Evolutionary conservation across 768 basidiomycete species (phyloP).

Genomic region (Termitomyces sp.): DNA sequence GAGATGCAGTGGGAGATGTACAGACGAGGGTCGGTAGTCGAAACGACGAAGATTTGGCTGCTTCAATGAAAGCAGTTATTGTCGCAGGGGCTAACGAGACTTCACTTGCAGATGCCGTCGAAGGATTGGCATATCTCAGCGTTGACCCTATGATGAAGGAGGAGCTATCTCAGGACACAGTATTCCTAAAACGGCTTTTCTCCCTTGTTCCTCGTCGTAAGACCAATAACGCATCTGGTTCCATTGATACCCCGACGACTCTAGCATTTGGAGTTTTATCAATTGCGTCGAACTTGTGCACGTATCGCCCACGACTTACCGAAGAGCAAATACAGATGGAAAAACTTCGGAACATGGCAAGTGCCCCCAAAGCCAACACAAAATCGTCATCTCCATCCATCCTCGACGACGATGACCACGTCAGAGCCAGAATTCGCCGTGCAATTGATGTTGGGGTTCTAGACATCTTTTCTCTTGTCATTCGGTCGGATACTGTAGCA

Average conservation of each 20-base stretch:
- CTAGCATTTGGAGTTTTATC: conserved; percentile 76
- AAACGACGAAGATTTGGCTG: conserved; percentile 45
- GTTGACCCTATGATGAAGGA: conserved; percentile 62
- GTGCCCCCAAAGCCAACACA: conserved; percentile 28
- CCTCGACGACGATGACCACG: conserved; percentile 66
- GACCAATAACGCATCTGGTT: conserved; percentile 16
- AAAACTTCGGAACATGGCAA: conserved; percentile 75
- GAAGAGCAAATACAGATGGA: conserved; percentile 84
- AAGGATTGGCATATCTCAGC: conserved; percentile 85
- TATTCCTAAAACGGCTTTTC: conserved; percentile 58
- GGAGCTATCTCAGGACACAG: conserved; percentile 46
- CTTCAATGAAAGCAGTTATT: conserved; percentile 56
- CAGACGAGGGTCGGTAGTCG: conserved; percentile 13
- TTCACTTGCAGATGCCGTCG: conserved; percentile 63
- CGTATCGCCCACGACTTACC: conserved; percentile 65
- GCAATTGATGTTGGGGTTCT: conserved; percentile 63
- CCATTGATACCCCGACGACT: conserved; percentile 38
- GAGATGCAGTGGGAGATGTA: conserved; percentile 10
- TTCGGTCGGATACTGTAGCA: conserved; percentile 60
- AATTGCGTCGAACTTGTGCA: conserved; percentile 72
- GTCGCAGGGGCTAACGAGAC: conserved; percentile 35
- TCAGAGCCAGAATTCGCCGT: conserved; percentile 55
- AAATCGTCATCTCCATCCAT: conserved; percentile 29
- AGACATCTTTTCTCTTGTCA: conserved; percentile 55
- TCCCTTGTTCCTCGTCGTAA: conserved; percentile 53